Base-by-base conservation (phyloP, 2,329 filamentous ascomycete species). In the Cryoendolithus antarcticus region DNA sequence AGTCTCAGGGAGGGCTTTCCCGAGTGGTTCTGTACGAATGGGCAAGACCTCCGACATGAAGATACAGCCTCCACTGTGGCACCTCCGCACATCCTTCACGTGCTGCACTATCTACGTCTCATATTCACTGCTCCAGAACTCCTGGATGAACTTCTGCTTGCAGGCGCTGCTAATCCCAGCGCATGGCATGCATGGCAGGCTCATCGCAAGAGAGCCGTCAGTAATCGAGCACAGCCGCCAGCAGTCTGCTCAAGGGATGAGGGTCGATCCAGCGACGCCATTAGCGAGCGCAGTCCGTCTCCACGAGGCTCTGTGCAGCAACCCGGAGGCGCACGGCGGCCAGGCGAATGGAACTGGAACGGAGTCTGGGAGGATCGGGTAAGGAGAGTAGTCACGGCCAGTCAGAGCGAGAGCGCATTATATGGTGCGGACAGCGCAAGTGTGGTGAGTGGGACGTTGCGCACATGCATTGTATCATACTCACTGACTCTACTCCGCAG, bases 321-420 rank as follows among this genome's bases (percentile, higher is more conserved):
- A 50, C 56, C 58, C 9, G 58, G 58, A n/a, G 58, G 55, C 57
- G 74, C 62, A 43, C 65, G 78, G 44, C 69, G 72, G 36, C 86
- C 86, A 0, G 83, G 82, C 5, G 82, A 93, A 52, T 96, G 89
- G 89, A 93, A 93, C 56, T 96, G 89, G 89, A 86, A 94, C 53
- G 88, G 89, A 0, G 89, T 96, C 0, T 98, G 89, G 89, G 84
- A 93, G 57, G 81, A 88, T 47, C 74, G 89, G 39, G 88, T 94
- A 1, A 80, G 76, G 60, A 83, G 81, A 58, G 82, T 82, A 11
- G 75, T 95, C 32, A 74, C 80, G 37, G 71, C 74, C 7, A 93
- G 86, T 53, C 63, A 86, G 36, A 83, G 84, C 1, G 89, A 96
- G 49, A 67, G 77, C 2, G 78, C 85, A 4, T 63, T 96, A 15